These are phyloP conservation scores for Ceratocystis destructans DNA, from an alignment of 2,329 filamentous ascomycete species.

Conservation along the genomic window DNA sequence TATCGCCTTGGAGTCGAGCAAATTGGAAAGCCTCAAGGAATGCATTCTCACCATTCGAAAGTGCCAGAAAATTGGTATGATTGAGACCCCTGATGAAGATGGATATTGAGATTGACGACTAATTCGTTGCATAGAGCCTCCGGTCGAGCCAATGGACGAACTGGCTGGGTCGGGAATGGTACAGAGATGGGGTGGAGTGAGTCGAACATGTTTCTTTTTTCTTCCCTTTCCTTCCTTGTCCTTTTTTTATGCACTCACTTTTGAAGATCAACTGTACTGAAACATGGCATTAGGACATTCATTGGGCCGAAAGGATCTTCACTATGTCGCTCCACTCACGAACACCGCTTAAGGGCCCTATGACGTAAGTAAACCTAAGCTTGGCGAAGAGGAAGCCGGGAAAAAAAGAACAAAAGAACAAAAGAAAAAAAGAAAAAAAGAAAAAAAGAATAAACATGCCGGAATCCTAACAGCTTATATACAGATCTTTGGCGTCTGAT, in stretches of 20 bases:
- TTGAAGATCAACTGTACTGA: not conserved
- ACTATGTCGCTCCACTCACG: slow-evolving; percentile 38
- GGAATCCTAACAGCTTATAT: not conserved
- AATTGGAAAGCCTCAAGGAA: not conserved
- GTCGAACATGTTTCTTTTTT: not conserved
- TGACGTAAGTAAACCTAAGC: slow-evolving; percentile 22
- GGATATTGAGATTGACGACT: not conserved
- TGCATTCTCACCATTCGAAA: not conserved
- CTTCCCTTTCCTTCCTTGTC: not conserved
- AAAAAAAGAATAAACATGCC: not conserved
- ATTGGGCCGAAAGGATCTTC: slow-evolving; percentile 51
- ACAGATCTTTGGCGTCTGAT: not conserved
- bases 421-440: too few species aligned
- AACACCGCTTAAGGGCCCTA: slow-evolving; percentile 35
- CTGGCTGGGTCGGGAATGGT: not conserved
- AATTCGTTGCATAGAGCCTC: not conserved
- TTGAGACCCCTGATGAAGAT: not conserved
- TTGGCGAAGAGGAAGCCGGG: not conserved
- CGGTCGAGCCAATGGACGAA: not conserved
- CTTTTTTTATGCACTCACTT: not conserved
- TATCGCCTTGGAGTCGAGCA: not conserved
- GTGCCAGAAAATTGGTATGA: not conserved
- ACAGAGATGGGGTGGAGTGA: not conserved
- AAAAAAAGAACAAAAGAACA: too few species aligned
- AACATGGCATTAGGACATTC: slow-evolving; percentile 30